Evolutionary conservation across 768 basidiomycete species (phyloP).

Genomic region (Atractiella rhizophila): DNA sequence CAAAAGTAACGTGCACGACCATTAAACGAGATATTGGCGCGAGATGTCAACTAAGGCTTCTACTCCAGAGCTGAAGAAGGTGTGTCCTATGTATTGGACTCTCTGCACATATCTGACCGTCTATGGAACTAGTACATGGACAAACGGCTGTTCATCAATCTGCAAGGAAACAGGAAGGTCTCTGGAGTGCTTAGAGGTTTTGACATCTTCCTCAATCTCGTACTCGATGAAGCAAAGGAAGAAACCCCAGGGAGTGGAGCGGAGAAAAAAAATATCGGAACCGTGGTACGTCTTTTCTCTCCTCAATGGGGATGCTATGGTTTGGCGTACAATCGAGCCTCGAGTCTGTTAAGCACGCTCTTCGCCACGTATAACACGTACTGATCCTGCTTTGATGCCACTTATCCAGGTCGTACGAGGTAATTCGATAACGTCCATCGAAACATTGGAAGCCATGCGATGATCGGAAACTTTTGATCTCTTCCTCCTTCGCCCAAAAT

Average conservation of each 20-base stretch:
- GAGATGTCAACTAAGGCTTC: no score
- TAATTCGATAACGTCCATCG: conserved; percentile 90
- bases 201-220: conserved; percentile 94
- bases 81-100: no score
- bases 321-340: neutral
- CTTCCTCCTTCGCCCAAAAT: no score
- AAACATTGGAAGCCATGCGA: conserved; percentile 24
- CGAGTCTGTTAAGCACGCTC: neutral
- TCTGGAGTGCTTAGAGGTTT: conserved; percentile 86
- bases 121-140: conserved; percentile 89
- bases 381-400: neutral
- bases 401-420: conserved; percentile 63
- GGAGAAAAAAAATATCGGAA: conserved; percentile 71
- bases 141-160: conserved; percentile 77
- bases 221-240: conserved; percentile 83
- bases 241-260: conserved; percentile 71
- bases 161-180: conserved; percentile 44
- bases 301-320: neutral
- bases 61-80: no score
- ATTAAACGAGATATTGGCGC: no score
- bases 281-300: conserved; percentile 39
- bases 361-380: neutral
- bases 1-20: no score
- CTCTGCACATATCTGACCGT: no score
- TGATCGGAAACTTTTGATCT: no score